These are phyloP conservation scores for Emergomyces pasteurianus DNA, from an alignment of 2,329 filamentous ascomycete genomes.

Conservation along the genomic window DNA sequence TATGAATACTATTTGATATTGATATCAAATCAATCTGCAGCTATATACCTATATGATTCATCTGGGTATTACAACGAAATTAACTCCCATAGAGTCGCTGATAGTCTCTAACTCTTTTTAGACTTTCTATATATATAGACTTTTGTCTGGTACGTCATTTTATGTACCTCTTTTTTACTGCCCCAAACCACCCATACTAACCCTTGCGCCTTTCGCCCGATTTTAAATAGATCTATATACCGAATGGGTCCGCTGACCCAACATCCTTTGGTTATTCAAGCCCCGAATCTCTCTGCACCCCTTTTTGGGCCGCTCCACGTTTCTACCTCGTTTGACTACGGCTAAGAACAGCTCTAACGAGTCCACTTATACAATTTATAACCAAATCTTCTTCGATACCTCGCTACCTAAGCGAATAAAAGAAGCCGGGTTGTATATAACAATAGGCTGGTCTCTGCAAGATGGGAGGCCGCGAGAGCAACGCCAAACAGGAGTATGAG, in stretches of 20 bases:
- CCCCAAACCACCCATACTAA: neutral
- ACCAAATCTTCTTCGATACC: no score
- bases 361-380: neutral
- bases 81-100: neutral
- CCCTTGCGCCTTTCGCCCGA: neutral
- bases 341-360: neutral
- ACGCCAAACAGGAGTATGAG: constrained; percentile 17
- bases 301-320: constrained; percentile 1
- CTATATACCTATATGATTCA: neutral
- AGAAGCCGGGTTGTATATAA: neutral
- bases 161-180: neutral
- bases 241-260: constrained; percentile 2
- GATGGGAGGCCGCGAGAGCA: constrained; percentile 10
- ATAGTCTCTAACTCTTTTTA: neutral
- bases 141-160: neutral
- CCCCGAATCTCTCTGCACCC: neutral
- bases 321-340: constrained; percentile 1
- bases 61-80: neutral
- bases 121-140: no score
- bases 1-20: neutral
- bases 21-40: neutral
- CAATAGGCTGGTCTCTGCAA: constrained; percentile 1
- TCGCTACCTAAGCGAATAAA: neutral
- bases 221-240: neutral
- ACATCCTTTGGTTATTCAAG: neutral